Conservation (phyloP, 129 eudicot genomes). For the Heracleum sosnowskyi region DNA sequence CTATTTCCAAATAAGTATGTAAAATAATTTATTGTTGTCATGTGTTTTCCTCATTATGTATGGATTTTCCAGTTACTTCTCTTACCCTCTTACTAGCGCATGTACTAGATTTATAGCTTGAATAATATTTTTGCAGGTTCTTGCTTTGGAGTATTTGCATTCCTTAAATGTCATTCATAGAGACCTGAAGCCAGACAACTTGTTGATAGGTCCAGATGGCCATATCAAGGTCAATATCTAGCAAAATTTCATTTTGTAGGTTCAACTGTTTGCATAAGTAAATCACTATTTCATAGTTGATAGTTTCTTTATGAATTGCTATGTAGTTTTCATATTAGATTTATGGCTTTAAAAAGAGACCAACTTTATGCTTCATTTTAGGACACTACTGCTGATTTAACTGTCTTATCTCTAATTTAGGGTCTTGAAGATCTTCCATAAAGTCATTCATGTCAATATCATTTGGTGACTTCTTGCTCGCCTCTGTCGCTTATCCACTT, state of each 20-base stretch:
- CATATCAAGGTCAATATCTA: conserved; percentile 89
- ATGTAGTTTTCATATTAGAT: not conserved
- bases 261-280: not conserved
- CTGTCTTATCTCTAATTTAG: not conserved
- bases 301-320: not conserved
- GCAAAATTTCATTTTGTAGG: not conserved
- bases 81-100: not conserved
- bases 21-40: not conserved
- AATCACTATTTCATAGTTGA: not conserved
- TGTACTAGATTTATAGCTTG: not conserved
- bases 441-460: too few relatives aligned
- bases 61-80: not conserved
- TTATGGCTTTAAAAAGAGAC: not conserved
- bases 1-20: not conserved
- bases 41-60: not conserved
- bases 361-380: not conserved
- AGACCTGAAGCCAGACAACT: conserved; percentile 96
- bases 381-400: not conserved
- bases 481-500: not conserved
- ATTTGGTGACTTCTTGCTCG: not conserved
- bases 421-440: too few relatives aligned
- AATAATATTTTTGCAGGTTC: conserved; percentile 53
- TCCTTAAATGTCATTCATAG: conserved; percentile 87
- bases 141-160: conserved; percentile 95
- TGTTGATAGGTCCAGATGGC: conserved; percentile 87